Base-by-base conservation (phyloP, 345 rosid species). In the Syzygium aromaticum region DNA sequence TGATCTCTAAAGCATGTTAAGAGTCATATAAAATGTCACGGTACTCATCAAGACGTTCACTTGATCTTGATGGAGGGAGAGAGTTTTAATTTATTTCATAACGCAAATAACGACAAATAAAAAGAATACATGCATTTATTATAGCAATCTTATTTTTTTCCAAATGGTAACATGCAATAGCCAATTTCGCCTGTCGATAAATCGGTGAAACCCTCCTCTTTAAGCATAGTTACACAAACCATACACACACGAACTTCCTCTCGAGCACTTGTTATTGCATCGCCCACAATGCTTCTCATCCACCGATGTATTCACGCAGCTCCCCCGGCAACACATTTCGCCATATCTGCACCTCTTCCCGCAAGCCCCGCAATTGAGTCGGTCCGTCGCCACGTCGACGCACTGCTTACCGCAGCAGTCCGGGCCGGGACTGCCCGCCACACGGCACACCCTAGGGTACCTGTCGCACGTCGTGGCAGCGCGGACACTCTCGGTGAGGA, bases 261-360 rank as follows among this genome's bases (percentile, higher is more conserved):
- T 90, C 49, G 67, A 54, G 90, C 93, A 92, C 84, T 33, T 15
- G 25, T 88, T 84, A 86, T 77, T 54, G 90, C 93, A 92, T 6
- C 87, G 83, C 63, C 93, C 91, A 46, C 91, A 91, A 51, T 91
- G 85, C 11, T 86, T 86, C 52, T 82, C 80, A 8, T 90, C 67
- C 6, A 33, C 49, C 8, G 54, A 67, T 1, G 85, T 77, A 53
- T 90, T 90, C 84, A 88, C 92, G 64, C 83, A 46, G 4, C 11
- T 73, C 80, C 49, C 80, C 25, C 3, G 25, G 49, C 80, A 73
- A 2, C 93, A 67, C 92, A 89, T 61, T 7, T 92, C 92, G 33
- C 80, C 30, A 63, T 92, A 88, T 1, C 91, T 87, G 87, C 94
- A 91, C 88, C 63, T 88, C 7, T 80, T 85, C 33, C 93, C 90